Evolutionary conservation across 495 filamentous ascomycete species (phyloP).

Genomic region (Aspergillus bertholletiae): DNA sequence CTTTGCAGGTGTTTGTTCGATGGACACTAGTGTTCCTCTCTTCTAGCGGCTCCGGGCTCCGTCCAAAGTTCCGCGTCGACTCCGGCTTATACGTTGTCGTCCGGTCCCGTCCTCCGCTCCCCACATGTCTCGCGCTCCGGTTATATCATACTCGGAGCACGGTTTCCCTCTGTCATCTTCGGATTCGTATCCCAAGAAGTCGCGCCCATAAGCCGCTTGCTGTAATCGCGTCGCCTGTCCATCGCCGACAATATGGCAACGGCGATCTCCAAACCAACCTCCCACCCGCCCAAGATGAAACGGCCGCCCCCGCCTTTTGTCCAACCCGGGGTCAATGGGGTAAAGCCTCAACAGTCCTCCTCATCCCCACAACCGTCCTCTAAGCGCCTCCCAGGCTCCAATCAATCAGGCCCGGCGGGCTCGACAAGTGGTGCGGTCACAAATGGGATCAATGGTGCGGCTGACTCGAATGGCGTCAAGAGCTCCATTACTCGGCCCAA

Average conservation of each 20-base stretch:
- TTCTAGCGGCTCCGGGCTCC: slow-evolving; percentile 19
- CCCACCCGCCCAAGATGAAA: slow-evolving; percentile 66
- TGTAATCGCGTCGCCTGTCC: slow-evolving; percentile 18
- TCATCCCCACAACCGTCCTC: slow-evolving; percentile 64
- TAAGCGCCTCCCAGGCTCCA: slow-evolving; percentile 54
- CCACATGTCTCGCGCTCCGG: slow-evolving; percentile 51
- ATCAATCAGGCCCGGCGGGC: slow-evolving; percentile 32
- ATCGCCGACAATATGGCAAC: slow-evolving; percentile 43
- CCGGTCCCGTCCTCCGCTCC: slow-evolving; percentile 40
- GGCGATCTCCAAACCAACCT: slow-evolving; percentile 52
- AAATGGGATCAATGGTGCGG: slow-evolving; percentile 43
- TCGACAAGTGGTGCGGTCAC: slow-evolving; percentile 17
- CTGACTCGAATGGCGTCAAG: slow-evolving; percentile 33
- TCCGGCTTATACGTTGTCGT: slow-evolving; percentile 29
- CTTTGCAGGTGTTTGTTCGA: slow-evolving; percentile 19
- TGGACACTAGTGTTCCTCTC: slow-evolving; percentile 24
- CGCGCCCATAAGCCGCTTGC: slow-evolving; percentile 19
- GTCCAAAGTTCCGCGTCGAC: slow-evolving; percentile 21
- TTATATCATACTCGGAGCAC: slow-evolving; percentile 41
- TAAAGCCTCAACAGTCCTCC: slow-evolving; percentile 58
- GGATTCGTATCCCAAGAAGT: slow-evolving; percentile 24
- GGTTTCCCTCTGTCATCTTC: slow-evolving; percentile 27
- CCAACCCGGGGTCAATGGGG: slow-evolving; percentile 60
- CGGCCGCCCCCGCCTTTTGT: slow-evolving; percentile 66
- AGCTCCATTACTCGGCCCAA: slow-evolving; percentile 50